These are phyloP conservation scores for Tolypocladium ophioglossoides DNA, from an alignment of 2,329 filamentous ascomycete genomes.

Conservation along the genomic window DNA sequence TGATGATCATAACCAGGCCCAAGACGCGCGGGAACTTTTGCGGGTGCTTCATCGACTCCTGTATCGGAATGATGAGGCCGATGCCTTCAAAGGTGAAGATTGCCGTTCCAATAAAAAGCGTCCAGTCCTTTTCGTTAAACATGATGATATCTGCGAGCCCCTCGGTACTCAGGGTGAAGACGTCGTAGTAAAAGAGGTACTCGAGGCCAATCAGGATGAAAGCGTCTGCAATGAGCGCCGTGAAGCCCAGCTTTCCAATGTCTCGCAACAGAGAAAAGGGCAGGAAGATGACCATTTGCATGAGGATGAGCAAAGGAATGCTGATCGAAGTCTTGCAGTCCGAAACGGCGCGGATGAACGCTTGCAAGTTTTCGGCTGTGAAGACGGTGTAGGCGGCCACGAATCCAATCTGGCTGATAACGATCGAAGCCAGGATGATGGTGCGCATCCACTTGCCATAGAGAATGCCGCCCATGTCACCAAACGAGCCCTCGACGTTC, in stretches of 20 bases:
- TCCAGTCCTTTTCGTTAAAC: slow-evolving; percentile 91
- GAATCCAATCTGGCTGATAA: slow-evolving; percentile 91
- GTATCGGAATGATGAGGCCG: slow-evolving; percentile 93
- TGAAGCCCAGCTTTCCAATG: slow-evolving; percentile 94
- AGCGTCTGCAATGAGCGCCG: slow-evolving; percentile 82
- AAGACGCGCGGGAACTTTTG: slow-evolving; percentile 85
- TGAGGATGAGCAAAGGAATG: slow-evolving; percentile 80
- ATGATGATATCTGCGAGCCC: slow-evolving; percentile 77
- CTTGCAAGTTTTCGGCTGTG: slow-evolving; percentile 88
- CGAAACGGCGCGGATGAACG: slow-evolving; percentile 85
- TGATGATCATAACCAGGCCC: slow-evolving; percentile 85
- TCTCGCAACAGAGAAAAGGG: slow-evolving; percentile 90
- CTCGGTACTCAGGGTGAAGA: slow-evolving; percentile 66
- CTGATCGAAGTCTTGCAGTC: slow-evolving; percentile 78
- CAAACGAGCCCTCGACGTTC: slow-evolving; percentile 86
- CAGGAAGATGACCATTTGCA: slow-evolving; percentile 93
- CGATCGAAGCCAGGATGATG: slow-evolving; percentile 82
- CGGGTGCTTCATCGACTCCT: slow-evolving; percentile 90
- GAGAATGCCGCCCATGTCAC: slow-evolving; percentile 86
- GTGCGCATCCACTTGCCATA: slow-evolving; percentile 86
- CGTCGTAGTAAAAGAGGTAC: slow-evolving; percentile 93
- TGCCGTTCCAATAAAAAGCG: slow-evolving; percentile 93
- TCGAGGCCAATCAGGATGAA: slow-evolving; percentile 90
- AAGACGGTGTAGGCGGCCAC: slow-evolving; percentile 95
- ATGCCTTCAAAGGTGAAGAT: slow-evolving; percentile 99